Percentiles rank a stretch among this genome's conserved stretches.
phyloP scores from a whole-genome alignment of 2,329 filamentous ascomycete genomes.

The Colletotrichum tanaceti region DNA sequence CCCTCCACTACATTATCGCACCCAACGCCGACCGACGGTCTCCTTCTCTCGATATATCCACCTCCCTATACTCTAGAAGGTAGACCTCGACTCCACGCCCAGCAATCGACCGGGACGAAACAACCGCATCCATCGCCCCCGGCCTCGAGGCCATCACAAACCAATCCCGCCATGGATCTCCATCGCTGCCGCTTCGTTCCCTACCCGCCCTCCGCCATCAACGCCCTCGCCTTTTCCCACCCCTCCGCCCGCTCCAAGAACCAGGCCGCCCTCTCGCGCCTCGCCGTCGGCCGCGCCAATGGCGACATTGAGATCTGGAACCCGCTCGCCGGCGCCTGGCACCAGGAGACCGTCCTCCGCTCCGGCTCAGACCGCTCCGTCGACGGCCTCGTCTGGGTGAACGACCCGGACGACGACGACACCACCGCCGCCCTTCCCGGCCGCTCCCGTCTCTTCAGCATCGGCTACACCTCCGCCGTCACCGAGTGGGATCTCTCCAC shows the following conservation, averaged over 20 bases:
- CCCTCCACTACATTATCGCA: background rate
- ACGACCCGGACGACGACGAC: constrained; percentile 80
- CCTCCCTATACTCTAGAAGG: background rate
- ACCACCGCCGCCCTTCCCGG: constrained; percentile 55
- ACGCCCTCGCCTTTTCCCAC: constrained; percentile 93
- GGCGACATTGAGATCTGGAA: constrained; percentile 99
- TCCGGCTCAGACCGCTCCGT: constrained; percentile 88
- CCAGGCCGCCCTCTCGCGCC: constrained; percentile 70
- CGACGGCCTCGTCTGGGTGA: constrained; percentile 91
- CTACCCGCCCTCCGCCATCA: constrained; percentile 91
- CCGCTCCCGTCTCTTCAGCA: constrained; percentile 86
- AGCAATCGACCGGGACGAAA: constrained; percentile 25
- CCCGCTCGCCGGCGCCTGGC: constrained; percentile 82
- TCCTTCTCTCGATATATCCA: background rate
- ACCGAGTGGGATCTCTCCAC: constrained; percentile 95
- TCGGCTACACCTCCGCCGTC: constrained; percentile 90
- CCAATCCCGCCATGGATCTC: constrained; percentile 78
- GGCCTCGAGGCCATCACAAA: constrained; percentile 31
- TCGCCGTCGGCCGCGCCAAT: constrained; percentile 92
- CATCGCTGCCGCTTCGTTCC: constrained; percentile 97
- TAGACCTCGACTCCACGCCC: constrained; percentile 18
- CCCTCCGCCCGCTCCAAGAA: constrained; percentile 61
- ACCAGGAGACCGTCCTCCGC: constrained; percentile 86
- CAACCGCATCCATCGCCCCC: constrained; percentile 11
- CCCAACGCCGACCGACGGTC: background rate